Percentiles rank a stretch among this genome's conserved stretches.
These are phyloP conservation scores for Xerocomus nothofagi DNA, from an alignment of 1,284 basidiomycete species.

Conservation along the genomic window DNA sequence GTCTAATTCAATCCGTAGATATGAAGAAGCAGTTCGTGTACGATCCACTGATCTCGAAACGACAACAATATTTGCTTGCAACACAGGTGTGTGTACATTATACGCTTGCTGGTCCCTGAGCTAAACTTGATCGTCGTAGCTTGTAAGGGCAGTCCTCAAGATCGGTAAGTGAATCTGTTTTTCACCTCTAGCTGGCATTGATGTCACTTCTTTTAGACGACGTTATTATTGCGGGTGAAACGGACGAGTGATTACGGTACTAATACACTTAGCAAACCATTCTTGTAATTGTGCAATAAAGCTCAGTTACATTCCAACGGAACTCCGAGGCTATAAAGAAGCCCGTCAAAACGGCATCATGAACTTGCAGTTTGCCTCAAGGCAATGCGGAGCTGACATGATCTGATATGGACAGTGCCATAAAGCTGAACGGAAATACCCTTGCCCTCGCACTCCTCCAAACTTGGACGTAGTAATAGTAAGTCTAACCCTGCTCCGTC, in stretches of 20 bases:
- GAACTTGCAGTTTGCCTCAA: background rate
- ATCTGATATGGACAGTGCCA: background rate
- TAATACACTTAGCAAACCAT: constrained; percentile 20
- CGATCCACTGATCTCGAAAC: constrained; percentile 95
- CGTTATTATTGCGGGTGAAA: constrained; percentile 33
- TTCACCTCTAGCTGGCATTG: background rate
- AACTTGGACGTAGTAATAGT: no score
- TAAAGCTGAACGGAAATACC: constrained; percentile 2
- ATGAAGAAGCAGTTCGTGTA: constrained; percentile 99
- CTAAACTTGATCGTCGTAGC: constrained; percentile 17
- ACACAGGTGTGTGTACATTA: constrained; percentile 74
- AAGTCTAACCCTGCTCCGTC: background rate
- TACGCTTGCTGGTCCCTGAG: background rate
- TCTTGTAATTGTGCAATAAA: constrained; percentile 28
- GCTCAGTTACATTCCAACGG: no score
- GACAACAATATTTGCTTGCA: constrained; percentile 96
- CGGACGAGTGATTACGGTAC: constrained; percentile 25
- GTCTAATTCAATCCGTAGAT: constrained; percentile 50
- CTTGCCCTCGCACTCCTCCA: background rate
- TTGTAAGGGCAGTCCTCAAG: constrained; percentile 36
- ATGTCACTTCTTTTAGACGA: constrained; percentile 26
- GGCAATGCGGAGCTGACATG: background rate
- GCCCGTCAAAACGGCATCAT: no score
- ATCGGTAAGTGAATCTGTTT: constrained; percentile 26
- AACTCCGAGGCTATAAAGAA: no score